Percentiles rank a stretch among this genome's conserved stretches.
These are phyloP conservation scores for Diaporthe velutina DNA, from an alignment of 2,329 filamentous ascomycete genomes.

Conservation along the genomic window DNA sequence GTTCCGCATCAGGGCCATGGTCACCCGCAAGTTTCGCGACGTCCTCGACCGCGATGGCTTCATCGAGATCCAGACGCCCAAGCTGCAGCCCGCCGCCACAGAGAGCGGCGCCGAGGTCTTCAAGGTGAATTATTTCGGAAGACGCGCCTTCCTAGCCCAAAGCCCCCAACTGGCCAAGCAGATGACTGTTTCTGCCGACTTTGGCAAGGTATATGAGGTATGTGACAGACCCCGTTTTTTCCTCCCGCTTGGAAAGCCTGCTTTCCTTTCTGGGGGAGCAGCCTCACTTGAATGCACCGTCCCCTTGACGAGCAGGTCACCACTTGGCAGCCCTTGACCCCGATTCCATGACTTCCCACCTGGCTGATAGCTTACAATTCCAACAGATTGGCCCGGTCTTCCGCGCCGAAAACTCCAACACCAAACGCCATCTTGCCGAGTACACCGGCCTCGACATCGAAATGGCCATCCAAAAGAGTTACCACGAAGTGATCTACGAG, in stretches of 20 bases:
- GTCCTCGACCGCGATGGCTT: conserved; percentile 83
- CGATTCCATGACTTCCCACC: neutral
- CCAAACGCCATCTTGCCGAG: conserved; percentile 92
- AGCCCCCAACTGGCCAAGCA: conserved; percentile 94
- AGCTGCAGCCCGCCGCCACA: conserved; percentile 89
- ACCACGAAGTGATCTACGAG: conserved; percentile 85
- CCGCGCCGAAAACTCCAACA: conserved; percentile 95
- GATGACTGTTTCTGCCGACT: conserved; percentile 91
- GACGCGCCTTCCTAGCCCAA: conserved; percentile 89
- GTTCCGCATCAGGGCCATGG: conserved; percentile 86
- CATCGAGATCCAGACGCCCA: conserved; percentile 94
- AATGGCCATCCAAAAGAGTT: conserved; percentile 90
- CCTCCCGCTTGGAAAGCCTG: neutral
- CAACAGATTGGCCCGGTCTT: conserved; percentile 82
- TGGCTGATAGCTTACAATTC: conserved; percentile 10
- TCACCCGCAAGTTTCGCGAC: conserved; percentile 83
- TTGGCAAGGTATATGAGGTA: conserved; percentile 86
- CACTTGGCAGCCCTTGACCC: neutral
- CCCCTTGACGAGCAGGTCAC: neutral
- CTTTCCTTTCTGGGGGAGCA: neutral
- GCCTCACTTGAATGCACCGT: neutral
- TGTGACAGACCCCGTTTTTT: conserved; percentile 40
- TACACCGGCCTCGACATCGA: conserved; percentile 94
- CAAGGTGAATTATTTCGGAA: conserved; percentile 90
- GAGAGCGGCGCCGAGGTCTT: conserved; percentile 95